phyloP scores from a whole-genome alignment of 208 protist genomes.

The Jaenimonas drosophilae region DNA sequence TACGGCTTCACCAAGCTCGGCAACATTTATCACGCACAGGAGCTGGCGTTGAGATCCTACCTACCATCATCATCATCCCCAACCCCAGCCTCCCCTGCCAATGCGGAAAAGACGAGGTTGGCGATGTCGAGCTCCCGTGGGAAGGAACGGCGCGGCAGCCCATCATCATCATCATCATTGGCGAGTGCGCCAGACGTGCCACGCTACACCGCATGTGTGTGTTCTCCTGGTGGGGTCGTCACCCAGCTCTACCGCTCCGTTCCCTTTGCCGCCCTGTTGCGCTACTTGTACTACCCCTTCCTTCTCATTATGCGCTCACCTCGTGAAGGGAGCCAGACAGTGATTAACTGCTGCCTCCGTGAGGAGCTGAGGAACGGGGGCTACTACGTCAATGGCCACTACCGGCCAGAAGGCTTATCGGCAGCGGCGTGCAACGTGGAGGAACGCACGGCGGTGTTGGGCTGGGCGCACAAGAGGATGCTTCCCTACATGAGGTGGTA shows the following conservation, averaged over 20 bases:
- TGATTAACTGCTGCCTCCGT: slow-evolving; percentile 71
- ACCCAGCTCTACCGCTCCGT: slow-evolving; percentile 69
- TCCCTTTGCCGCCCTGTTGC: slow-evolving; percentile 30
- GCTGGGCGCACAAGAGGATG: slow-evolving; percentile 62
- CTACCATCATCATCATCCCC: too few species aligned
- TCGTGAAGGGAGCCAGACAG: slow-evolving; percentile 65
- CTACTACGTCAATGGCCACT: slow-evolving; percentile 70
- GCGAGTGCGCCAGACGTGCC: too few species aligned
- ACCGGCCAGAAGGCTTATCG: slow-evolving; percentile 51
- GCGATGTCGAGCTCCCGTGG: too few species aligned
- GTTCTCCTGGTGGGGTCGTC: slow-evolving; percentile 59
- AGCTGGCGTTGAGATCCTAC: slow-evolving; percentile 63
- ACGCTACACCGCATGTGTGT: slow-evolving; percentile 53
- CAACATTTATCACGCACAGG: slow-evolving; percentile 76
- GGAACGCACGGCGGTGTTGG: slow-evolving; percentile 54
- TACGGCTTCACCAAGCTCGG: slow-evolving; percentile 81
- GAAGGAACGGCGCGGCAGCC: too few species aligned
- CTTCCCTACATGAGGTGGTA: slow-evolving; percentile 78
- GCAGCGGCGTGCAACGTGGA: slow-evolving; percentile 43
- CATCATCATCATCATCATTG: too few species aligned
- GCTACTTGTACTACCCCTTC: slow-evolving; percentile 45
- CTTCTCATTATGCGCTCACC: slow-evolving; percentile 62
- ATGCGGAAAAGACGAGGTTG: too few species aligned
- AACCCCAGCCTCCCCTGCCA: too few species aligned
- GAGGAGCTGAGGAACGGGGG: slow-evolving; percentile 71